phyloP scores from a whole-genome alignment of 805 yeast genomes.

The Schizosaccharomyces cryophilus region DNA sequence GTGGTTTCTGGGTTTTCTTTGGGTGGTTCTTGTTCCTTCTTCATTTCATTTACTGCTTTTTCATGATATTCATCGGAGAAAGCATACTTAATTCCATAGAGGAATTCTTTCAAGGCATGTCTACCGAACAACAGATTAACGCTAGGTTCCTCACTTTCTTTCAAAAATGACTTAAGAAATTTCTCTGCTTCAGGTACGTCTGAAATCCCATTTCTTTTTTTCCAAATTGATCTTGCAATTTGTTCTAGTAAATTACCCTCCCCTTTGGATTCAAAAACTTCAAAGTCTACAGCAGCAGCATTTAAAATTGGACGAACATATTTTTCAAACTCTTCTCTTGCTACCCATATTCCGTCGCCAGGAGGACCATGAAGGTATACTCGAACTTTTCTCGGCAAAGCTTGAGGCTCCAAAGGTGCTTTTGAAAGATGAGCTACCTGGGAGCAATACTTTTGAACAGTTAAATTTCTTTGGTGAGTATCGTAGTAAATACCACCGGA shows the following conservation, averaged over 20 bases:
- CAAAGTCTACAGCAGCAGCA: slow-evolving; percentile 66
- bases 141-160: slow-evolving; percentile 24
- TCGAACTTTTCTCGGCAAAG: slow-evolving; percentile 47
- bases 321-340: slow-evolving; percentile 46
- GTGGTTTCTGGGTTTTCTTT: background rate
- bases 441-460: slow-evolving; percentile 40
- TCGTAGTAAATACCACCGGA: slow-evolving; percentile 68
- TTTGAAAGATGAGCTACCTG: slow-evolving; percentile 31
- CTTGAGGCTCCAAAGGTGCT: slow-evolving; percentile 17
- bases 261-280: slow-evolving; percentile 45
- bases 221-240: slow-evolving; percentile 66
- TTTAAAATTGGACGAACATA: slow-evolving; percentile 69
- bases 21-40: slow-evolving; percentile 28
- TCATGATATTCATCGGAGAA: background rate
- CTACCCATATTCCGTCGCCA: slow-evolving; percentile 57
- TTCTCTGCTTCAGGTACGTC: slow-evolving; percentile 6
- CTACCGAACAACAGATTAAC: slow-evolving; percentile 85
- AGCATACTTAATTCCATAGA: slow-evolving; percentile 30
- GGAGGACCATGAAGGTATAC: slow-evolving; percentile 94
- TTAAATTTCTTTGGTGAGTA: slow-evolving; percentile 40
- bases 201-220: slow-evolving; percentile 26
- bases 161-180: slow-evolving; percentile 12
- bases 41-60: slow-evolving; percentile 34
- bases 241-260: slow-evolving; percentile 70
- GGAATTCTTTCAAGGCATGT: slow-evolving; percentile 84